Percentiles rank a stretch among this genome's conserved stretches.
These are phyloP conservation scores for Conidiobolus incongruus DNA, from an alignment of 371 early-diverging fungal species.

Conservation along the genomic window DNA sequence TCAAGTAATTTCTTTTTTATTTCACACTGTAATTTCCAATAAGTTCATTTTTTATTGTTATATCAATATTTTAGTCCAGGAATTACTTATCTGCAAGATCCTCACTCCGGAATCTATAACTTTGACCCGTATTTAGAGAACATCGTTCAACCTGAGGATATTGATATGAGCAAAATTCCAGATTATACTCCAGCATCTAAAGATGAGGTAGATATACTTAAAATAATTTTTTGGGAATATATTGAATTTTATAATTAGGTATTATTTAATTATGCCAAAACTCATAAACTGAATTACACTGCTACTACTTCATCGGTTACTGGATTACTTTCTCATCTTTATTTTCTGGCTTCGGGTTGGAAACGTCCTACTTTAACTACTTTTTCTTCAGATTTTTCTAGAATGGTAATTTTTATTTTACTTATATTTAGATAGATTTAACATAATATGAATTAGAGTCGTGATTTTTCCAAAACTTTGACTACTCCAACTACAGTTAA, in stretches of 20 bases:
- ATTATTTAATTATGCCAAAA: neutral
- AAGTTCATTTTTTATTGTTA: neutral
- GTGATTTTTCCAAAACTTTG: conserved; percentile 25
- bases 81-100: conserved; percentile 63
- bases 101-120: conserved; percentile 47
- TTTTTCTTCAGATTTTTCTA: conserved; percentile 31
- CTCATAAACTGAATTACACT: conserved; percentile 24
- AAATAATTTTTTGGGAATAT: neutral
- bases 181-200: conserved; percentile 58
- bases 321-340: conserved; percentile 45
- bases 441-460: conserved; percentile 10
- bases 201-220: conserved; percentile 22
- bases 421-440: too few species aligned
- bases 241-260: neutral
- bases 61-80: conserved; percentile 33
- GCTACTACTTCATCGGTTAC: conserved; percentile 85
- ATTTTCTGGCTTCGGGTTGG: conserved; percentile 43
- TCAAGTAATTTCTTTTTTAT: conserved; percentile 25
- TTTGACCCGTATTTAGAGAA: conserved; percentile 52
- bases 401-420: conserved; percentile 14
- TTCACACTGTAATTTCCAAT: too few species aligned
- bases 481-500: conserved; percentile 33
- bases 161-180: conserved; percentile 52
- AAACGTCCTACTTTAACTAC: conserved; percentile 28
- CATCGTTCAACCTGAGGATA: conserved; percentile 52